Percentiles rank a stretch among this genome's conserved stretches.
These are phyloP conservation scores for Aspergillaceae sp. DNA, from an alignment of 2,329 filamentous ascomycete genomes.

Conservation along the genomic window DNA sequence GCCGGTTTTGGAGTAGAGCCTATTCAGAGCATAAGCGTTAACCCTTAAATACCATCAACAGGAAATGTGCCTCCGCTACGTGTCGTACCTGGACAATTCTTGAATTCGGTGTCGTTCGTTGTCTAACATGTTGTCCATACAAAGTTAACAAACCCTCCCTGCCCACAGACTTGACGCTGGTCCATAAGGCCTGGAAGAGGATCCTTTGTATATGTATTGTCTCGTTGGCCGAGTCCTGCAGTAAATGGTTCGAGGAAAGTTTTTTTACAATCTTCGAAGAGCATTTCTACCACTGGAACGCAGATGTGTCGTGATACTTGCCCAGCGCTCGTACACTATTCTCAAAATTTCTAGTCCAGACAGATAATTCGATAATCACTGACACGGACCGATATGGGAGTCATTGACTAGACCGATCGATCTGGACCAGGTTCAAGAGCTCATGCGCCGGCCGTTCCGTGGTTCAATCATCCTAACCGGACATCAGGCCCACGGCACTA, in stretches of 20 bases:
- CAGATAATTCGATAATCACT: background rate
- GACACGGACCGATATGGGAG: background rate
- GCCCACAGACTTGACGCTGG: background rate
- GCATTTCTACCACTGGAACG: too few relatives aligned
- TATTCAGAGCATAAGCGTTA: background rate
- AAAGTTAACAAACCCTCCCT: background rate
- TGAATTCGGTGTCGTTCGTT: background rate
- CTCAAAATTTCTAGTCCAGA: too few relatives aligned
- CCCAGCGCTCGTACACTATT: too few relatives aligned
- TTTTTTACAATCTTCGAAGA: too few relatives aligned
- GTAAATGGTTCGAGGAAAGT: too few relatives aligned
- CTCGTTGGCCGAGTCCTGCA: too few relatives aligned
- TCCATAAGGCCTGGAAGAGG: background rate
- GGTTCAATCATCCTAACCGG: background rate
- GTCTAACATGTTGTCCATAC: background rate
- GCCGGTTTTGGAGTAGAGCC: background rate
- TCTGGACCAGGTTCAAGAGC: background rate
- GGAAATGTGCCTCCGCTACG: background rate
- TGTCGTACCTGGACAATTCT: background rate
- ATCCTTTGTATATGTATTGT: background rate
- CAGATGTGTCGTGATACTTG: too few relatives aligned
- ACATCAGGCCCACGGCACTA: background rate
- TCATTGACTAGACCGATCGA: background rate
- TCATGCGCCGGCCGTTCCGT: background rate
- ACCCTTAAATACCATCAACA: background rate